phyloP scores from a whole-genome alignment of 345 rosid species.

The Nephelium lappaceum region DNA sequence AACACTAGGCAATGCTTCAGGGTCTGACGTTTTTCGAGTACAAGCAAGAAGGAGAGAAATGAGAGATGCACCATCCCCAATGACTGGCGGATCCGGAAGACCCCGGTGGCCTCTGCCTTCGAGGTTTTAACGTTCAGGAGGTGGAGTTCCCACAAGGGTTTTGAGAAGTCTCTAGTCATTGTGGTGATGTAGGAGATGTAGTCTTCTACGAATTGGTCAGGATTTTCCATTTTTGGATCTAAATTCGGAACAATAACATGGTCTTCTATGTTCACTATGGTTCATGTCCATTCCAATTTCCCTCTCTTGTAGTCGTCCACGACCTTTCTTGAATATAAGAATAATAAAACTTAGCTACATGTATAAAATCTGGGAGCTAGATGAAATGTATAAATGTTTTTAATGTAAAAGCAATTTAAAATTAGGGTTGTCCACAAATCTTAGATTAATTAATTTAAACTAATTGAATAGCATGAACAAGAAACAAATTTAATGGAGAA shows the following conservation, averaged over 20 bases:
- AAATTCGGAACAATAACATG: slow-evolving; percentile 56
- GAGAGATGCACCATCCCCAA: slow-evolving; percentile 67
- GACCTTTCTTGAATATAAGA: too few relatives aligned
- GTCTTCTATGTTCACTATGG: too few relatives aligned
- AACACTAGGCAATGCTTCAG: slow-evolving; percentile 55
- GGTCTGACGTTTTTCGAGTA: slow-evolving; percentile 54
- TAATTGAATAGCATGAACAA: too few relatives aligned
- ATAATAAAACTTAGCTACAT: too few relatives aligned
- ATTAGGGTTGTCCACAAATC: too few relatives aligned
- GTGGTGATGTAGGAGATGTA: slow-evolving; percentile 62
- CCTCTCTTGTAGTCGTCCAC: too few relatives aligned
- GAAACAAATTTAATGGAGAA: too few relatives aligned
- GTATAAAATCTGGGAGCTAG: too few relatives aligned
- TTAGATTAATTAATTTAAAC: too few relatives aligned
- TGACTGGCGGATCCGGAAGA: slow-evolving; percentile 60
- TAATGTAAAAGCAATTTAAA: too few relatives aligned
- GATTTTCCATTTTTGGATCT: slow-evolving; percentile 40
- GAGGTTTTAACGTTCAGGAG: slow-evolving; percentile 63
- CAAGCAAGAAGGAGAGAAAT: slow-evolving; percentile 35
- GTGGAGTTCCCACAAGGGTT: slow-evolving; percentile 84
- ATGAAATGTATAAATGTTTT: too few relatives aligned
- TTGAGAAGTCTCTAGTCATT: slow-evolving; percentile 52
- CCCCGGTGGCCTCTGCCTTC: slow-evolving; percentile 56
- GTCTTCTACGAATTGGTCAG: slow-evolving; percentile 59
- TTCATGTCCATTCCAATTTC: too few relatives aligned